These are phyloP conservation scores for Geotrichum histeridarum DNA, from an alignment of 1,139 yeast species.

Conservation along the genomic window DNA sequence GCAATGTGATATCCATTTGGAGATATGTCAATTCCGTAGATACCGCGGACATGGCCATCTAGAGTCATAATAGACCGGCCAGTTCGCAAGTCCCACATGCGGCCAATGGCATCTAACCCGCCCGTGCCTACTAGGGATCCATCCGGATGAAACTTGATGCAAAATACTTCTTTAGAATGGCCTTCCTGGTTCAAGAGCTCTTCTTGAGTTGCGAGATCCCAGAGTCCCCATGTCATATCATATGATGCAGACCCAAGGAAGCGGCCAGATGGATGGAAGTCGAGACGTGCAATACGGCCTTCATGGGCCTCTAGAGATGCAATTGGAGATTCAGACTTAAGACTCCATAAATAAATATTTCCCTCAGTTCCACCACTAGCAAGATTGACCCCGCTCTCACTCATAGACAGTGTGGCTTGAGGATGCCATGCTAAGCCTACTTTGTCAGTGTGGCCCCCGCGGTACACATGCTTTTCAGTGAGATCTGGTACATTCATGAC, in stretches of 20 bases:
- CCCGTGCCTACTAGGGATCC: conserved; percentile 75
- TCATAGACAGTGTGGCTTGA: conserved; percentile 24
- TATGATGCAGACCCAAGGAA: conserved; percentile 67
- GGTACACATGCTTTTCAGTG: conserved; percentile 32
- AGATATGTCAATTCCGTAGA: conserved; percentile 71
- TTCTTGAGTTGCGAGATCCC: conserved; percentile 58
- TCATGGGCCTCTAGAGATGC: conserved; percentile 42
- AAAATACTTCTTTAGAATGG: conserved; percentile 68
- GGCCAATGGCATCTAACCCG: conserved; percentile 70
- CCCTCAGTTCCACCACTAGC: conserved; percentile 70
- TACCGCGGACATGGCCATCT: conserved; percentile 65
- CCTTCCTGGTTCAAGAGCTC: conserved; percentile 71
- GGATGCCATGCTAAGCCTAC: conserved; percentile 64
- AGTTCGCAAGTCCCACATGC: conserved; percentile 82
- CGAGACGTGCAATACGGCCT: conserved; percentile 56
- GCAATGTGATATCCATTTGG: conserved; percentile 71
- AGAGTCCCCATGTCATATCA: conserved; percentile 84
- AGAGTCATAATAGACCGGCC: conserved; percentile 62
- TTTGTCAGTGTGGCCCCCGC: conserved; percentile 54
- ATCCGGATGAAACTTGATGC: conserved; percentile 64
- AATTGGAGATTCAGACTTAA: conserved; percentile 24
- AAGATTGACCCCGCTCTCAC: conserved; percentile 24
- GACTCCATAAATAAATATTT: conserved; percentile 46
- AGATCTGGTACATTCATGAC: conserved; percentile 45
- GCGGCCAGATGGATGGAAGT: conserved; percentile 60